Evolutionary conservation across 192 early-diverging fungal genomes (phyloP).

Genomic region (Gonapodya prolifera): DNA sequence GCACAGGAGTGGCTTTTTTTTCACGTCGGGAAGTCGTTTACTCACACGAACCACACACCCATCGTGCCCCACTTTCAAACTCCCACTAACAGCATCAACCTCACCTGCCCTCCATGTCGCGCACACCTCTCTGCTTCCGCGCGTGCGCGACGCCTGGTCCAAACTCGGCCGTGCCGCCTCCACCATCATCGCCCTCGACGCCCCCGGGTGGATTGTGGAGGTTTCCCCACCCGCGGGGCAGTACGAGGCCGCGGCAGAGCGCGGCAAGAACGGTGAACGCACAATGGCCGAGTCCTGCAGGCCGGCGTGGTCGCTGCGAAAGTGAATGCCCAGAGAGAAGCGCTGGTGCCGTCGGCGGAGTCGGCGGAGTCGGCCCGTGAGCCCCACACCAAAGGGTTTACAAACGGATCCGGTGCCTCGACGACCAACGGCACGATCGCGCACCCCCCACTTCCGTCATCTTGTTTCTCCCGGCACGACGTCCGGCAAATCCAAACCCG

Average conservation of each 20-base stretch:
- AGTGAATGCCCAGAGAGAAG: no score
- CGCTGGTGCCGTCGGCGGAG: neutral
- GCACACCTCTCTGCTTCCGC: neutral
- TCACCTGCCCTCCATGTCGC: neutral
- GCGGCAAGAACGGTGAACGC: no score
- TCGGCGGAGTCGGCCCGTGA: neutral
- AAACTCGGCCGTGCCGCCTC: neutral
- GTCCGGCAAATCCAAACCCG: constrained; percentile 3
- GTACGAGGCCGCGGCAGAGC: no score
- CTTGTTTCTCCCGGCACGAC: constrained; percentile 3
- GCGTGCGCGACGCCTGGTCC: neutral
- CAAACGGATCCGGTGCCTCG: no score
- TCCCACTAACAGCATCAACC: neutral
- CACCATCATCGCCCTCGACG: neutral
- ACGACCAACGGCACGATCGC: no score
- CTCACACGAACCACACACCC: no score
- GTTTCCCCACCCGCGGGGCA: neutral
- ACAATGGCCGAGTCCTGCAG: neutral
- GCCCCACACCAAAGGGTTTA: no score
- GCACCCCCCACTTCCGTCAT: neutral
- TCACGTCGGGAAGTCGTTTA: no score
- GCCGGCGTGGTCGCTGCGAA: neutral
- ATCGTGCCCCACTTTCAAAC: neutral
- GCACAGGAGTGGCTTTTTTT: no score
- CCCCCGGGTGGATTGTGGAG: neutral